These are phyloP conservation scores for Harringtonia aguacate DNA, from an alignment of 2,329 filamentous ascomycete species.

Conservation along the genomic window DNA sequence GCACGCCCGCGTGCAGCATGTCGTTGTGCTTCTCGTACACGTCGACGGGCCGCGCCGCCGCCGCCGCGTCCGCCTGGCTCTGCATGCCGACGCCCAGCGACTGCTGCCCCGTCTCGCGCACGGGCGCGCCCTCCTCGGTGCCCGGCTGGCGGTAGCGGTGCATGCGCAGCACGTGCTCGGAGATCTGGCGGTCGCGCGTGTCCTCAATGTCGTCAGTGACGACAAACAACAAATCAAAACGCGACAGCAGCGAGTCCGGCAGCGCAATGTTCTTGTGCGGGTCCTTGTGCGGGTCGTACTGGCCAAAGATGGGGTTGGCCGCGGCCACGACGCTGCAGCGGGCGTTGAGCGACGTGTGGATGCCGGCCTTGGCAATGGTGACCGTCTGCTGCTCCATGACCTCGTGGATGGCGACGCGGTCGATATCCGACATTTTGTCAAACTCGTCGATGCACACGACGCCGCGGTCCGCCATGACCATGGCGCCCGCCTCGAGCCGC, in stretches of 20 bases:
- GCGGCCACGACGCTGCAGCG: slow-evolving; percentile 94
- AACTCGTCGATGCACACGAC: slow-evolving; percentile 99
- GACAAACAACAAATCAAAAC: slow-evolving; percentile 96
- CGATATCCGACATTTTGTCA: slow-evolving; percentile 98
- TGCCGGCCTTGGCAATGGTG: slow-evolving; percentile 96
- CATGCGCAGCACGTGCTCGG: slow-evolving; percentile 95
- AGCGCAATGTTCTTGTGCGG: slow-evolving; percentile 97
- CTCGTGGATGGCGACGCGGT: slow-evolving; percentile 97
- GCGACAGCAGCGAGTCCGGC: slow-evolving; percentile 89
- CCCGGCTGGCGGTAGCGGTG: slow-evolving; percentile 89
- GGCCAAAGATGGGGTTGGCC: slow-evolving; percentile 94
- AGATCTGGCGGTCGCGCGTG: slow-evolving; percentile 77
- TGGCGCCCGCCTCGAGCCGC: slow-evolving; percentile 89
- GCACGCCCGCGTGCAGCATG: slow-evolving; percentile 90
- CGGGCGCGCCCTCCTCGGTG: slow-evolving; percentile 86
- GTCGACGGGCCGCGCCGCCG: slow-evolving; percentile 61
- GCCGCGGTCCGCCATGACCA: slow-evolving; percentile 94
- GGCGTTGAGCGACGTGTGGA: slow-evolving; percentile 93
- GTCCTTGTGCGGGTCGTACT: slow-evolving; percentile 98
- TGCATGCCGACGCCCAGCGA: slow-evolving; percentile 80
- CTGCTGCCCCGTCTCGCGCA: slow-evolving; percentile 78
- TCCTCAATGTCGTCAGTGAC: slow-evolving; percentile 98
- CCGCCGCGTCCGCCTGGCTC: slow-evolving; percentile 50
- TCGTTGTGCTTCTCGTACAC: slow-evolving; percentile 95
- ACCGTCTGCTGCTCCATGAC: slow-evolving; percentile 99